A percentile compares a stretch with the other conserved stretches of the same genome.
These are phyloP conservation scores for Lentinus polychrous DNA, from an alignment of 1,284 basidiomycete species.

Conservation along the genomic window DNA sequence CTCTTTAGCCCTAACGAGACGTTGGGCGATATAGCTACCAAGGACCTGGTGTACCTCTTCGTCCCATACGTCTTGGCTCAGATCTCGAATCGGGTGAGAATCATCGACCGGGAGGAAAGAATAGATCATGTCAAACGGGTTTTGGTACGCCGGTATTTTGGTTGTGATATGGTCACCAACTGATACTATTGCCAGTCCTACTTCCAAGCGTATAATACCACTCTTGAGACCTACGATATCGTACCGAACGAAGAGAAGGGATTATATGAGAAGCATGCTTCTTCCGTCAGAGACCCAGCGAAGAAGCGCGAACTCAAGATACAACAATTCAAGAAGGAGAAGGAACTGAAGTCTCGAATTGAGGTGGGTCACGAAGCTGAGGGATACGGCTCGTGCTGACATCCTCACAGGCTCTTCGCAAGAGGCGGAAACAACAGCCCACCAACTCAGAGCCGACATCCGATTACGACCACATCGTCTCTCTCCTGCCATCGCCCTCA, in stretches of 20 bases:
- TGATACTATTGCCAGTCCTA: conserved; percentile 39
- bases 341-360: conserved; percentile 64
- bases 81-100: conserved; percentile 60
- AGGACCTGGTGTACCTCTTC: conserved; percentile 74
- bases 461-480: conserved; percentile 55
- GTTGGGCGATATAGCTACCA: conserved; percentile 79
- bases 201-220: conserved; percentile 47
- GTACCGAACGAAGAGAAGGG: conserved; percentile 56
- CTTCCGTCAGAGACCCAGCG: conserved; percentile 53
- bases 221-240: conserved; percentile 66
- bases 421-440: conserved; percentile 38
- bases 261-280: conserved; percentile 41
- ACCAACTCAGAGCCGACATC: conserved; percentile 27
- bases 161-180: too few relatives aligned
- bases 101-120: conserved; percentile 53
- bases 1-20: conserved; percentile 86
- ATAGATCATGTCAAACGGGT: conserved; percentile 47
- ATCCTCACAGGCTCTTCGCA: conserved; percentile 41
- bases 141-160: conserved; percentile 43
- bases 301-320: conserved; percentile 82
- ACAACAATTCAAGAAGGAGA: conserved; percentile 79
- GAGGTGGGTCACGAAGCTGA: conserved; percentile 39
- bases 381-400: not conserved
- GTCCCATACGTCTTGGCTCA: conserved; percentile 72
- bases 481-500: conserved; percentile 43